A percentile compares a stretch with the other conserved stretches of the same genome.
These are phyloP conservation scores for Aschersonia sp. DNA, from an alignment of 2,329 filamentous ascomycete species.

Conservation along the genomic window DNA sequence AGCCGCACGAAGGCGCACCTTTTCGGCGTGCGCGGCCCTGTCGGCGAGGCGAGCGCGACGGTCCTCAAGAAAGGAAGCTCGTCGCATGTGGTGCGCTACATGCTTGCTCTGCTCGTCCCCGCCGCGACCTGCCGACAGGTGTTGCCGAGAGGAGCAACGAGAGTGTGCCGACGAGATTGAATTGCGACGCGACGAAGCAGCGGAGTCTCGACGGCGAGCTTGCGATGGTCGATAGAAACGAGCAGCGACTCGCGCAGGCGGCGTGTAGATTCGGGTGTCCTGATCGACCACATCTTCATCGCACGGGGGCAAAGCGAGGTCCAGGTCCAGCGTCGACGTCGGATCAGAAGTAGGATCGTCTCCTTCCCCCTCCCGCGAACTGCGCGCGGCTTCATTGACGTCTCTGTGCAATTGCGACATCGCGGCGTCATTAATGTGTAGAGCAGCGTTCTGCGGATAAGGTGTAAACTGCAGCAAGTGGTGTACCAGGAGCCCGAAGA, in stretches of 20 bases:
- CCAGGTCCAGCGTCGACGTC: conserved; percentile 12
- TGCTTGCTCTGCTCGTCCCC: conserved; percentile 58
- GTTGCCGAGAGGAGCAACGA: conserved; percentile 45
- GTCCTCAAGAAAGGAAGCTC: conserved; percentile 67
- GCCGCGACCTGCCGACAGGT: conserved; percentile 28
- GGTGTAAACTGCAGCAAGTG: neutral
- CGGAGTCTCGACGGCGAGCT: conserved; percentile 57
- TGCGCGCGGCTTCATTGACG: neutral
- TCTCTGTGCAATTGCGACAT: neutral
- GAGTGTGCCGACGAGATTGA: conserved; percentile 66
- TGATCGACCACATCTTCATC: conserved; percentile 21
- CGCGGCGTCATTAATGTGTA: no score
- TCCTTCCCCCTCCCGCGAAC: neutral
- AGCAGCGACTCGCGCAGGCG: conserved; percentile 63
- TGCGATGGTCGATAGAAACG: conserved; percentile 59
- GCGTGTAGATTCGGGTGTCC: conserved; percentile 33
- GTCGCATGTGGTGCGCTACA: conserved; percentile 63
- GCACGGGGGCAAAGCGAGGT: conserved; percentile 22
- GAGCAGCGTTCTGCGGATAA: neutral
- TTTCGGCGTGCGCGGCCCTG: conserved; percentile 68
- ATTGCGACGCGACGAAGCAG: conserved; percentile 65
- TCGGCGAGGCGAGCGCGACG: conserved; percentile 69
- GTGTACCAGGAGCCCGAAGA: neutral
- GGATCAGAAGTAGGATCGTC: neutral
- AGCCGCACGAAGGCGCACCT: conserved; percentile 63